These are phyloP conservation scores for Phoma sp. DNA, from an alignment of 2,329 filamentous ascomycete genomes.

Conservation along the genomic window DNA sequence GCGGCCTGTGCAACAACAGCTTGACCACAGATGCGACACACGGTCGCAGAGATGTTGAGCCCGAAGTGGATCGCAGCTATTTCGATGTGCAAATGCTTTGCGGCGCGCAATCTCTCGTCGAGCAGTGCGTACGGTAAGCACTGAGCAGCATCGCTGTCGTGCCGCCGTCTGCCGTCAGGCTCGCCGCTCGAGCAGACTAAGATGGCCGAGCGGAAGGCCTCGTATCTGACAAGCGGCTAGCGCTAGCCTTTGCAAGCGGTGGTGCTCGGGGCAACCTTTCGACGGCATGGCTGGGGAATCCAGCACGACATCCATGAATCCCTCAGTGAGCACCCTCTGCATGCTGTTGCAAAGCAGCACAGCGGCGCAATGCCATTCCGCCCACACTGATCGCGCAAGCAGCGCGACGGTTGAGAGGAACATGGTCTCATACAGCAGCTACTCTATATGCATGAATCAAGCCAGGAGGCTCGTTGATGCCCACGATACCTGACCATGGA, in stretches of 20 bases:
- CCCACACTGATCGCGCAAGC: background rate
- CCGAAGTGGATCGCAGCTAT: slow-evolving; percentile 13
- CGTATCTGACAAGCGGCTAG: slow-evolving; percentile 32
- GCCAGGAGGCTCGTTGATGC: slow-evolving; percentile 6
- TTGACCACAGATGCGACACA: slow-evolving; percentile 9
- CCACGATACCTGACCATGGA: slow-evolving; percentile 17
- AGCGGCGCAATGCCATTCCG: background rate
- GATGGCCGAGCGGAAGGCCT: slow-evolving; percentile 23
- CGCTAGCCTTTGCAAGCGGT: slow-evolving; percentile 21
- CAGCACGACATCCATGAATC: slow-evolving; percentile 11
- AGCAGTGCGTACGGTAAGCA: slow-evolving; percentile 15
- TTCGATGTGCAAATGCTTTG: slow-evolving; percentile 11
- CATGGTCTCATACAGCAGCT: background rate
- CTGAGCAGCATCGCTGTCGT: slow-evolving; percentile 17
- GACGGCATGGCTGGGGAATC: slow-evolving; percentile 15
- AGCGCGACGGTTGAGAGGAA: background rate
- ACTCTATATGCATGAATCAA: background rate
- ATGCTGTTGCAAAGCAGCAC: slow-evolving; percentile 2
- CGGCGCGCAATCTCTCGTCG: slow-evolving; percentile 2
- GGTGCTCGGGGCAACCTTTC: slow-evolving; percentile 28
- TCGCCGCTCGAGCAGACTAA: slow-evolving; percentile 21
- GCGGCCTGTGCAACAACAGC: slow-evolving; percentile 17
- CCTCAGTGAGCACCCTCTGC: background rate
- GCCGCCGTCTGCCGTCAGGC: slow-evolving; percentile 32
- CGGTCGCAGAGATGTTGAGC: slow-evolving; percentile 10